phyloP scores from a whole-genome alignment of 2,329 filamentous ascomycete species.

The Didymella pinodella region DNA sequence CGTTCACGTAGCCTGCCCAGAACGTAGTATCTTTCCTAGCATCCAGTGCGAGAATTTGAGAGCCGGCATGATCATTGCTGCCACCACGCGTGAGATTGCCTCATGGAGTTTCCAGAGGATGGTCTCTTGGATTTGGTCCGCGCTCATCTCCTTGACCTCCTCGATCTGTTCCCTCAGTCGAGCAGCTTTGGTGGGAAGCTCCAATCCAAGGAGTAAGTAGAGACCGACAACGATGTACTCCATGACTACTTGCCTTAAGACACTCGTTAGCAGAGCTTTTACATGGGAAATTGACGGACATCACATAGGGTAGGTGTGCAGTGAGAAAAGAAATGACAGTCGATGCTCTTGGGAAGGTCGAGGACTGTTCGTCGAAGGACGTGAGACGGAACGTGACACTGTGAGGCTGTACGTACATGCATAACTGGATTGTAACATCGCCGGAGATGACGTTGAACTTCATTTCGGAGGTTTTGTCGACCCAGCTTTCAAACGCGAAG shows the following conservation, averaged over 20 bases:
- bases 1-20: constrained; percentile 16
- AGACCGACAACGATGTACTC: constrained; percentile 46
- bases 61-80: constrained; percentile 43
- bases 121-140: constrained; percentile 42
- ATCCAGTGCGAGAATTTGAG: constrained; percentile 47
- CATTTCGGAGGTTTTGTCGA: constrained; percentile 24
- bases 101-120: constrained; percentile 47
- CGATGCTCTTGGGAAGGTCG: not conserved
- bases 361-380: not conserved
- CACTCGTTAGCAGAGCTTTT: not conserved
- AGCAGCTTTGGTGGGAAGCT: constrained; percentile 43
- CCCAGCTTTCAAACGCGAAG: constrained; percentile 45
- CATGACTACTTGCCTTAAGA: constrained; percentile 46
- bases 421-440: constrained; percentile 44
- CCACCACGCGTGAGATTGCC: constrained; percentile 36
- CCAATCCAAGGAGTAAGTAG: constrained; percentile 44
- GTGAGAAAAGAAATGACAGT: not conserved
- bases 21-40: constrained; percentile 42
- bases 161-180: constrained; percentile 39
- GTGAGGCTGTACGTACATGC: constrained; percentile 41
- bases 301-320: not conserved
- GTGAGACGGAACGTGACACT: not conserved
- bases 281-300: not conserved
- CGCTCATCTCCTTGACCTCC: constrained; percentile 38
- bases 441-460: constrained; percentile 50